A percentile compares a stretch with the other conserved stretches of the same genome.
Evolutionary conservation across 352 stramenopile species (phyloP).

Genomic region (Pseudoperonospora humuli): DNA sequence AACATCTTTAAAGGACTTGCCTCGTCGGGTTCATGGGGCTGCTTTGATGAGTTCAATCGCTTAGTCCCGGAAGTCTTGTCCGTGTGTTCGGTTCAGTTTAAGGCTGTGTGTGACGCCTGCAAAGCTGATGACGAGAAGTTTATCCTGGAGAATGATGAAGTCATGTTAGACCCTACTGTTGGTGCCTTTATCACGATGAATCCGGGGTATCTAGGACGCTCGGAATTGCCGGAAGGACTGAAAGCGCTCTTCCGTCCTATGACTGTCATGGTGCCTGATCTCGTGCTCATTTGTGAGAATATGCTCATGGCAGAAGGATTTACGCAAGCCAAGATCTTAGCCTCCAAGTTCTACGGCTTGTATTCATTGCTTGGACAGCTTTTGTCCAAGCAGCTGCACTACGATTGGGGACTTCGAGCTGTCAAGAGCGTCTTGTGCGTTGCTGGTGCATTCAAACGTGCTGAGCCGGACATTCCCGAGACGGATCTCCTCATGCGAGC

Average conservation of each 20-base stretch:
- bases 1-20: conserved; percentile 96
- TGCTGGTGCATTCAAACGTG: conserved; percentile 91
- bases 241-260: too few relatives aligned
- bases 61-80: conserved; percentile 91
- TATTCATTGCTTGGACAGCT: too few relatives aligned
- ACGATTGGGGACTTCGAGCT: conserved; percentile 92
- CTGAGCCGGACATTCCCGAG: conserved; percentile 89
- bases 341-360: too few relatives aligned
- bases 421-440: conserved; percentile 94
- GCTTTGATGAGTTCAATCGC: conserved; percentile 96
- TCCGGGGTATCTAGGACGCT: conserved; percentile 94
- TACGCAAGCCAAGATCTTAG: too few relatives aligned
- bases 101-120: conserved; percentile 92
- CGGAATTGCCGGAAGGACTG: too few relatives aligned
- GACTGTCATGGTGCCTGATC: too few relatives aligned
- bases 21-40: conserved; percentile 92
- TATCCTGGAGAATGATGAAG: conserved; percentile 92
- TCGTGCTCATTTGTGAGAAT: too few relatives aligned
- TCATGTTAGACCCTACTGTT: conserved; percentile 88
- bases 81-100: conserved; percentile 94
- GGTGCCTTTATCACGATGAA: conserved; percentile 98
- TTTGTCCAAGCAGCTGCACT: conserved; percentile 95
- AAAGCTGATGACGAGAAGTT: conserved; percentile 91
- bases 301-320: too few relatives aligned
- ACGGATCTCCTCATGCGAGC: conserved; percentile 92